These are phyloP conservation scores for Penicillium sp. DNA, from an alignment of 2,329 filamentous ascomycete species.

Conservation along the genomic window DNA sequence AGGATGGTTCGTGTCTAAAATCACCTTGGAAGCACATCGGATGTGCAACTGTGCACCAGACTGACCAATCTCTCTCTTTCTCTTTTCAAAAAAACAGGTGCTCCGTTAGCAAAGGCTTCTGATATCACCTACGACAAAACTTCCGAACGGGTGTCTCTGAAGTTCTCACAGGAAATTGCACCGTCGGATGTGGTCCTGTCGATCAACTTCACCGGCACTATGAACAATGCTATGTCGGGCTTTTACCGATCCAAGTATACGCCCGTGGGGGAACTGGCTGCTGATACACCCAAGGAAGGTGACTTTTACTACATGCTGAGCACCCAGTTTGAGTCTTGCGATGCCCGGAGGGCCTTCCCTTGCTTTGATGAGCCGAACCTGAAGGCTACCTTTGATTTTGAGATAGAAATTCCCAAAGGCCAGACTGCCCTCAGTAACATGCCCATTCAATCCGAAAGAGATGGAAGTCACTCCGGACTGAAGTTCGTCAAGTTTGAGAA, in stretches of 20 bases:
- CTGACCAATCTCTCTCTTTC: neutral
- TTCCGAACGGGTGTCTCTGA: conserved; percentile 77
- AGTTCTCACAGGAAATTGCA: conserved; percentile 71
- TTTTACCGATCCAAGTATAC: conserved; percentile 96
- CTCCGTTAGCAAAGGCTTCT: conserved; percentile 51
- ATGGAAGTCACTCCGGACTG: conserved; percentile 65
- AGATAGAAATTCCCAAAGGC: conserved; percentile 85
- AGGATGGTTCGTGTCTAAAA: conserved; percentile 32
- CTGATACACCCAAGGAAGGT: conserved; percentile 73
- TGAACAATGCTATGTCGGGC: conserved; percentile 89
- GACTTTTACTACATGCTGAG: conserved; percentile 74
- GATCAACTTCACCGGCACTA: conserved; percentile 74
- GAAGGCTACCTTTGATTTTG: conserved; percentile 92
- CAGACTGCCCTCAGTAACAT: conserved; percentile 93
- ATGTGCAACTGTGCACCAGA: neutral
- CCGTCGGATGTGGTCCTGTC: conserved; percentile 66
- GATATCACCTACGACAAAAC: conserved; percentile 77
- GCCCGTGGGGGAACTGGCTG: conserved; percentile 67
- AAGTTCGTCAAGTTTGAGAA: conserved; percentile 74
- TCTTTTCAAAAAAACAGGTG: conserved; percentile 26
- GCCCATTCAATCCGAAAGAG: conserved; percentile 73
- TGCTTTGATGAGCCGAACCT: conserved; percentile 98
- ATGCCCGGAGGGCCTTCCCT: conserved; percentile 90
- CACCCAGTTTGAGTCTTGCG: conserved; percentile 96
- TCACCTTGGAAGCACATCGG: neutral